Evolutionary conservation across 805 yeast species (phyloP).

Genomic region (Starmerella vitae): DNA sequence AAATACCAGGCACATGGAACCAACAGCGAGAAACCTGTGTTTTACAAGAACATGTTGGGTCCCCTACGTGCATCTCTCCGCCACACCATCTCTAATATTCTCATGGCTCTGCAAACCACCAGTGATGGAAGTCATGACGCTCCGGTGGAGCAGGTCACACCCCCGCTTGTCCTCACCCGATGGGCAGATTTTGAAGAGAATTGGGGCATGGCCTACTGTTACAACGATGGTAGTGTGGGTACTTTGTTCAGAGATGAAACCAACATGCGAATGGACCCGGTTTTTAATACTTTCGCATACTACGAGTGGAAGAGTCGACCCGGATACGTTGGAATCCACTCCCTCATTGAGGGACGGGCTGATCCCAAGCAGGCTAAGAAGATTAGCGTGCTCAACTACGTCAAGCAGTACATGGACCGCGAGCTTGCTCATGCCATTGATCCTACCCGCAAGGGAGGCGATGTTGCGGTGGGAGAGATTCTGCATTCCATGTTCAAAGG

Average conservation of each 20-base stretch:
- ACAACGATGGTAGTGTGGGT: conserved; percentile 81
- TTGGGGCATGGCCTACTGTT: conserved; percentile 88
- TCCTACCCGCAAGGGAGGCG: conserved; percentile 41
- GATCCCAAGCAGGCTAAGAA: conserved; percentile 34
- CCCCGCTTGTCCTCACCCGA: conserved; percentile 38
- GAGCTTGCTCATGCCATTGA: conserved; percentile 49
- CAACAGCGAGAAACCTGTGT: too few relatives aligned
- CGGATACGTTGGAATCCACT: conserved; percentile 19
- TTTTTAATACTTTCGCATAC: conserved; percentile 39
- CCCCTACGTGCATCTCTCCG: conserved; percentile 12
- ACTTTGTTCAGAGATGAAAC: conserved; percentile 77
- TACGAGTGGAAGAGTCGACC: conserved; percentile 40
- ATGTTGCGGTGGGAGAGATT: conserved; percentile 33
- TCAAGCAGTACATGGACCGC: conserved; percentile 83
- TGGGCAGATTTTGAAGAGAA: conserved; percentile 98
- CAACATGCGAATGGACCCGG: conserved; percentile 56
- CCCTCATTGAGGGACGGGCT: conserved; percentile 32
- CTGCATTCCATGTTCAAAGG: conserved; percentile 73
- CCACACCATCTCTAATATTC: conserved; percentile 7
- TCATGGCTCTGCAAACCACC: conserved; percentile 1
- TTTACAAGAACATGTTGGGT: conserved; percentile 5
- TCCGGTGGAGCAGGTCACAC: conserved; percentile 5
- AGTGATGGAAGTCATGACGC: neutral
- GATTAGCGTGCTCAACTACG: conserved; percentile 74
- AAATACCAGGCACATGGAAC: conserved; percentile 11